Conservation (phyloP, 2,329 filamentous ascomycete species). For the Trichoderma hamatum region DNA sequence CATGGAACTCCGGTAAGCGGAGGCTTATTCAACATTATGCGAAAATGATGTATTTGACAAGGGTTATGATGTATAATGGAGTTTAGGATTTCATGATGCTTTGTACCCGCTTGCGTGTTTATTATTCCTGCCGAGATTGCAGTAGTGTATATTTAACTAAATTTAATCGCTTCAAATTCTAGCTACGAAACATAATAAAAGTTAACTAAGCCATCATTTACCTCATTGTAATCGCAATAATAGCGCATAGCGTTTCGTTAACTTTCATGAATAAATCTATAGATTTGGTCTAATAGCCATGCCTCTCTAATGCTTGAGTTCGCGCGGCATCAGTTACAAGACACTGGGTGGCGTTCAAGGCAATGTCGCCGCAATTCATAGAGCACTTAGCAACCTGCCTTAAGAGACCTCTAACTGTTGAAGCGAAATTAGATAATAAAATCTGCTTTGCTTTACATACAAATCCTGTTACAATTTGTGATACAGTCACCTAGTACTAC, state of each 20-base stretch:
- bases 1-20: conserved; percentile 1
- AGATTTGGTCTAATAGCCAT: not conserved
- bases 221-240: not conserved
- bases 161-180: not conserved
- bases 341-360: no score
- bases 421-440: no score
- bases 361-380: no score
- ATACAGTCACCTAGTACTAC: no score
- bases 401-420: no score
- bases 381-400: no score
- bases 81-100: not conserved
- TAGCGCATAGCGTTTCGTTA: not conserved
- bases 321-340: no score
- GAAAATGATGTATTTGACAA: not conserved
- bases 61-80: not conserved
- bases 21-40: not conserved
- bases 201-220: not conserved
- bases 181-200: not conserved
- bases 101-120: not conserved
- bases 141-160: not conserved
- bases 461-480: no score
- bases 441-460: no score
- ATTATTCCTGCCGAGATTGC: not conserved
- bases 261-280: not conserved
- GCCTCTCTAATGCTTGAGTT: no score